Conservation (phyloP, 768 basidiomycete genomes). For the Tremella yokohamensis region DNA sequence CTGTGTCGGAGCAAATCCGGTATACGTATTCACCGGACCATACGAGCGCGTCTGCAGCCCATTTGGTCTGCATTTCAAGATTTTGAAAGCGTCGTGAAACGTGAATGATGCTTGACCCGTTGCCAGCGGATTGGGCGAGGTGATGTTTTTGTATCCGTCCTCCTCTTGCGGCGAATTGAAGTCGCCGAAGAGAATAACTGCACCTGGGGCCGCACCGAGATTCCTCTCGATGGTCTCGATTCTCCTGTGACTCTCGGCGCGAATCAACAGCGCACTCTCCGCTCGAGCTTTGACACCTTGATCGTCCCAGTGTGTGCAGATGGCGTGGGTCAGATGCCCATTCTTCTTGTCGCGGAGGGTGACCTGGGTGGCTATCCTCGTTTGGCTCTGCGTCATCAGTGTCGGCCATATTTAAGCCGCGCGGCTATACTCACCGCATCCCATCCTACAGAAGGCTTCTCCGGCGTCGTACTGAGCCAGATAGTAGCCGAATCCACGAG, state of each 20-base stretch:
- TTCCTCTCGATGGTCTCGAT: constrained; percentile 12
- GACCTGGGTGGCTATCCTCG: constrained; percentile 44
- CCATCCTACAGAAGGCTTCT: constrained; percentile 46
- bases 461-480: constrained; percentile 50
- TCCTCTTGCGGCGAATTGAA: constrained; percentile 50
- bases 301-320: constrained; percentile 52
- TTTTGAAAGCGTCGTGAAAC: constrained; percentile 31
- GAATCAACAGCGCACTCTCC: constrained; percentile 45
- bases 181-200: constrained; percentile 47
- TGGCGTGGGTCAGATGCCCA: constrained; percentile 31
- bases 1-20: constrained; percentile 25
- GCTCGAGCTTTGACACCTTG: constrained; percentile 38
- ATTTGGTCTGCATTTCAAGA: constrained; percentile 15
- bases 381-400: constrained; percentile 10
- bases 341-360: constrained; percentile 17
- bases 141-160: constrained; percentile 47
- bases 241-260: constrained; percentile 27
- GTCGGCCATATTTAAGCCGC: background rate
- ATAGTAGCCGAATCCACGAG: constrained; percentile 32
- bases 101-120: constrained; percentile 23
- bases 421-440: constrained; percentile 43
- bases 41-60: constrained; percentile 23
- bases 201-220: constrained; percentile 4
- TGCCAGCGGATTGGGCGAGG: constrained; percentile 24
- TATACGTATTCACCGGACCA: constrained; percentile 29